phyloP scores from a whole-genome alignment of 2,329 filamentous ascomycete genomes.

The Cladosporium sp. region DNA sequence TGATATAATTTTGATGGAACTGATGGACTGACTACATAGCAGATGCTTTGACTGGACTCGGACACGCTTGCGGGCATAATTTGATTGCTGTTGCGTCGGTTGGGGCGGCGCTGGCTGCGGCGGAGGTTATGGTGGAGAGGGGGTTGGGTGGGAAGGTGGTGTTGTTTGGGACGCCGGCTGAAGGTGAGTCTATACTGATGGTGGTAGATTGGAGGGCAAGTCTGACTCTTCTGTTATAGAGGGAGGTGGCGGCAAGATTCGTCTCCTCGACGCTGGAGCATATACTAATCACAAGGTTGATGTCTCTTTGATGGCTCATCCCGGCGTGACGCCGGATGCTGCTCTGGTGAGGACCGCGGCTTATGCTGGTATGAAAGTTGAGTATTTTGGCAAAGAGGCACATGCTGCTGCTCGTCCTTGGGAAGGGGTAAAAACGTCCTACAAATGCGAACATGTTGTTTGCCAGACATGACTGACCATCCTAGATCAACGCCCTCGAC shows the following conservation, averaged over 20 bases:
- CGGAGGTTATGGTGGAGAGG: slow-evolving; percentile 34
- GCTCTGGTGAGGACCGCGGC: slow-evolving; percentile 57
- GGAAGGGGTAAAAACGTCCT: slow-evolving; percentile 27
- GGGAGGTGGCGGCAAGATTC: slow-evolving; percentile 48
- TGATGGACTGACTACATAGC: no score
- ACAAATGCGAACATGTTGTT: no score
- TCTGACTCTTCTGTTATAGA: slow-evolving; percentile 21
- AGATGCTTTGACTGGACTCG: slow-evolving; percentile 46
- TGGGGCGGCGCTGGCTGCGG: slow-evolving; percentile 29
- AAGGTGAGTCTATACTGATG: slow-evolving; percentile 35
- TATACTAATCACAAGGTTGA: slow-evolving; percentile 45
- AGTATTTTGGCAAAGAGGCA: slow-evolving; percentile 50
- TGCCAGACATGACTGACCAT: background rate
- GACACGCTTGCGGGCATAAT: slow-evolving; percentile 51
- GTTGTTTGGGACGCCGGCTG: slow-evolving; percentile 48
- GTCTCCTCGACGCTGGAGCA: slow-evolving; percentile 47
- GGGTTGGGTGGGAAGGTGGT: slow-evolving; percentile 41
- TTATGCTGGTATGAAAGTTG: slow-evolving; percentile 52
- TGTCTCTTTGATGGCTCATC: slow-evolving; percentile 40
- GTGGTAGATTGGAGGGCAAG: background rate
- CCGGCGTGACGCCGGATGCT: slow-evolving; percentile 42
- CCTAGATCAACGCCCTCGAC: slow-evolving; percentile 39
- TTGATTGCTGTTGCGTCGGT: slow-evolving; percentile 18
- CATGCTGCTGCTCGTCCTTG: slow-evolving; percentile 42
- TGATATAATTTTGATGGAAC: no score